Evolutionary conservation across 495 filamentous ascomycete species (phyloP).

Genomic region (Platismatia glauca): DNA sequence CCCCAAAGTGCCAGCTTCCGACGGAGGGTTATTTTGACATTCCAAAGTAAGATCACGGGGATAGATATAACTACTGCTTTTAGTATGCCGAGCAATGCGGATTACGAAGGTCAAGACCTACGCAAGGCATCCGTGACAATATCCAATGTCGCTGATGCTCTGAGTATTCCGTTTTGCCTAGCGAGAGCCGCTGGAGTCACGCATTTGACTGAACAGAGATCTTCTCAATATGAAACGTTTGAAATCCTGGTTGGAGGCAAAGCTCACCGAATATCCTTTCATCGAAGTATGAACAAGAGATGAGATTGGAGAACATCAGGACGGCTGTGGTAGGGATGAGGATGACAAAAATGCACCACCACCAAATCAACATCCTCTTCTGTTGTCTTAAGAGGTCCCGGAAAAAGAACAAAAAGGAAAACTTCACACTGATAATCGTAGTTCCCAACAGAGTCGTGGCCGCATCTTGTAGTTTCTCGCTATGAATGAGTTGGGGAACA

Average conservation of each 20-base stretch:
- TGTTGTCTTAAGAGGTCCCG: slow-evolving; percentile 9
- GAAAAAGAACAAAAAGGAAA: slow-evolving; percentile 22
- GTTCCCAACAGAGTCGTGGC: slow-evolving; percentile 4
- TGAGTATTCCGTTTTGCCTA: slow-evolving; percentile 13
- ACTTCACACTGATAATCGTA: slow-evolving; percentile 14
- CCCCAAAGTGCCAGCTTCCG: slow-evolving; percentile 17
- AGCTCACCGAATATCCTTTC: slow-evolving; percentile 15
- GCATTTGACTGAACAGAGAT: slow-evolving; percentile 14
- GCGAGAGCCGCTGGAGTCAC: slow-evolving; percentile 10
- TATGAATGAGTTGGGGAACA: slow-evolving; percentile 13
- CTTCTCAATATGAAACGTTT: background rate
- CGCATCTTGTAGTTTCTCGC: slow-evolving; percentile 13
- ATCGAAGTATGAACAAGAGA: slow-evolving; percentile 18
- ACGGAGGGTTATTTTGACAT: slow-evolving; percentile 12
- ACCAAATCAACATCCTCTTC: slow-evolving; percentile 15
- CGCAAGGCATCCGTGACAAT: slow-evolving; percentile 18
- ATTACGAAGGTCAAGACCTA: background rate
- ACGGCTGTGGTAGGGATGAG: slow-evolving; percentile 13
- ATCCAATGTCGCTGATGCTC: slow-evolving; percentile 14
- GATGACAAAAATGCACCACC: slow-evolving; percentile 17
- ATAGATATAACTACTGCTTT: slow-evolving; percentile 18
- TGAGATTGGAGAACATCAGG: slow-evolving; percentile 15
- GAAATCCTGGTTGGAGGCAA: background rate
- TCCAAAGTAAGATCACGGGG: slow-evolving; percentile 21
- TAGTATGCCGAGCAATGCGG: background rate